Evolutionary conservation across 1,139 yeast genomes (phyloP).

Genomic region (Meyerozyma guilliermondii): DNA sequence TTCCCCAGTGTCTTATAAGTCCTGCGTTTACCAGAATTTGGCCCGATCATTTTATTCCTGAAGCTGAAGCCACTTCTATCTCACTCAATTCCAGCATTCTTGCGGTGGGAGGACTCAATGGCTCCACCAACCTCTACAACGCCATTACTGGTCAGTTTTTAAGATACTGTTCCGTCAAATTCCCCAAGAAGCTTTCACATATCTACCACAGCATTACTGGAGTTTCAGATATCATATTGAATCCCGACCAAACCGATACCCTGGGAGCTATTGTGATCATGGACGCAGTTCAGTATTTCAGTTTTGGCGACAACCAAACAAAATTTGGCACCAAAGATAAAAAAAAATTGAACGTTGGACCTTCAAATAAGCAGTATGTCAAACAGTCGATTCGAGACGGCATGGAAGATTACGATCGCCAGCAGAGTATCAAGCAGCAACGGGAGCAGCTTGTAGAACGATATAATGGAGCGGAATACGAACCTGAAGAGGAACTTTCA

Average conservation of each 20-base stretch:
- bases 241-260: slow-evolving; percentile 34
- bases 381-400: slow-evolving; percentile 28
- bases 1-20: slow-evolving; percentile 16
- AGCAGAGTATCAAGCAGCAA: slow-evolving; percentile 11
- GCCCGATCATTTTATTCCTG: slow-evolving; percentile 9
- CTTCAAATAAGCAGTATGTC: slow-evolving; percentile 13
- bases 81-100: slow-evolving; percentile 43
- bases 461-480: slow-evolving; percentile 37
- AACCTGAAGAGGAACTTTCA: slow-evolving; percentile 40
- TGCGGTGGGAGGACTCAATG: slow-evolving; percentile 59
- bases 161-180: slow-evolving; percentile 42
- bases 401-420: slow-evolving; percentile 31
- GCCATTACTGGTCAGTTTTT: slow-evolving; percentile 54
- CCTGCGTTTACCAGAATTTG: slow-evolving; percentile 16
- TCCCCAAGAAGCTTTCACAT: slow-evolving; percentile 34
- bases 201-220: slow-evolving; percentile 26
- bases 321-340: slow-evolving; percentile 7
- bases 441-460: slow-evolving; percentile 27
- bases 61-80: slow-evolving; percentile 20
- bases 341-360: slow-evolving; percentile 17
- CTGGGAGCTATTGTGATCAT: slow-evolving; percentile 55
- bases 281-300: slow-evolving; percentile 57
- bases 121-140: slow-evolving; percentile 59
- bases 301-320: slow-evolving; percentile 43
- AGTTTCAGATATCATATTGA: slow-evolving; percentile 38